phyloP scores from a whole-genome alignment of 495 filamentous ascomycete genomes.

The Pseudoneurospora amorphoporcata region DNA sequence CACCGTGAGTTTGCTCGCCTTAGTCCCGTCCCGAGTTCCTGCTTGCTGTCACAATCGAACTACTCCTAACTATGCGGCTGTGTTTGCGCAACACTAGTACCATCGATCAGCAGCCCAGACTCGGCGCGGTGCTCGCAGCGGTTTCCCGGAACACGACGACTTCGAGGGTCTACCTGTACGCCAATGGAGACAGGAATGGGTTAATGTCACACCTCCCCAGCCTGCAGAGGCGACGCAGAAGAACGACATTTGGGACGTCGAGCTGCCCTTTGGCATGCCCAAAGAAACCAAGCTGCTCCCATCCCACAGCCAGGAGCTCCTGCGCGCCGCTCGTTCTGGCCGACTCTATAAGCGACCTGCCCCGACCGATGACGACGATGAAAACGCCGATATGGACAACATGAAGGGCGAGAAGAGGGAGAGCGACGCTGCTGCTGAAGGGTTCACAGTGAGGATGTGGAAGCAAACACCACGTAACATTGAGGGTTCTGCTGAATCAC shows the following conservation, averaged over 20 bases:
- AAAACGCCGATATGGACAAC: constrained; percentile 35
- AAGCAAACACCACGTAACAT: constrained; percentile 63
- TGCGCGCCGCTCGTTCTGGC: constrained; percentile 70
- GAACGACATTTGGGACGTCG: constrained; percentile 42
- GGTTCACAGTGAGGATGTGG: constrained; percentile 69
- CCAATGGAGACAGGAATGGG: constrained; percentile 70
- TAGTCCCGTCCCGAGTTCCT: not conserved
- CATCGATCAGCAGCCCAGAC: constrained; percentile 51
- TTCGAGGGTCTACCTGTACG: constrained; percentile 87
- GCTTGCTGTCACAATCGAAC: not conserved
- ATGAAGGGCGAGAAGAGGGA: constrained; percentile 38
- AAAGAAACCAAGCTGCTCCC: constrained; percentile 75
- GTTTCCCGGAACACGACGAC: constrained; percentile 82
- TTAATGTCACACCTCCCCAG: constrained; percentile 57
- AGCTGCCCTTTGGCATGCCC: constrained; percentile 66
- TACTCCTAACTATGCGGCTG: not conserved
- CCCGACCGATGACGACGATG: constrained; percentile 43
- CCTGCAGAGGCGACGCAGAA: constrained; percentile 43
- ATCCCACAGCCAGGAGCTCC: constrained; percentile 69
- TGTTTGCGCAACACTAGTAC: constrained; percentile 14
- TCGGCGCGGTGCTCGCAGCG: constrained; percentile 59
- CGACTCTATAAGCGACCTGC: constrained; percentile 51
- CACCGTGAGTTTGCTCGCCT: constrained; percentile 13
- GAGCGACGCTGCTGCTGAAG: constrained; percentile 37
- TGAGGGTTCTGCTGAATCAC: constrained; percentile 67